Evolutionary conservation across 345 rosid species (phyloP), one percentile per base, ranked within the genome.

Genomic region (Sapria himalayana): DNA sequence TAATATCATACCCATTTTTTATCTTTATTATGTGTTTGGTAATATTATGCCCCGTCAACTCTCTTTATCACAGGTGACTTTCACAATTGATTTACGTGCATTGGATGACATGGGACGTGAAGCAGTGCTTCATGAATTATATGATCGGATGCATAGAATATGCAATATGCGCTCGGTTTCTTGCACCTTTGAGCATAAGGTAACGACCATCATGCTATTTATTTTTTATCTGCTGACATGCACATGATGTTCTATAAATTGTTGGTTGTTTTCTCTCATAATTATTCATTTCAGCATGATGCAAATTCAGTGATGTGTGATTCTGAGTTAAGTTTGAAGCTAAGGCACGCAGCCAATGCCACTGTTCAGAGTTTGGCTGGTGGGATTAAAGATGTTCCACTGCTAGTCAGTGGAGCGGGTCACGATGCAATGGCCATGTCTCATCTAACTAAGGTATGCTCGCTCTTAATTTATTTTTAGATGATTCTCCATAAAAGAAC

Each of bases 351-450:
- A 34, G 76, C 93, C 34, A 60, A 71, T 29, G 46, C 56, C 20
- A 79, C 98, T 9, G 66, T 89, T 3, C 57, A 58, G 60, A 67
- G 58, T 61, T 71, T 79, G 70, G 63, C 73, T 1, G 73, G 78
- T 22, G 84, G 64, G 55, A 34, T 53, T 21, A 74, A 65, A 42
- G 78, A 73, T 7, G 72, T 77, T 45, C 95, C 98, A 0, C 69
- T 66, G 4, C 64, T 89, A 24, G 79, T 82, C 91, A 89, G 98
- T 4, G 98, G 98, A 34, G 98, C 98, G 22, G 98, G 98, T 38
- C 98, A 82, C 24, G 98, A 82, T 64, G 95, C 93, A 10, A 82
- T 89, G 98, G 95, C 98, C 25, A 72, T 89, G 64, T 64, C 98
- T 54, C 71, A 74, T 66, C 62, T 89, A 39, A 79, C 95, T 12